Base-by-base conservation (phyloP, 2,329 filamentous ascomycete genomes). In the Botryosphaeria agaves region DNA sequence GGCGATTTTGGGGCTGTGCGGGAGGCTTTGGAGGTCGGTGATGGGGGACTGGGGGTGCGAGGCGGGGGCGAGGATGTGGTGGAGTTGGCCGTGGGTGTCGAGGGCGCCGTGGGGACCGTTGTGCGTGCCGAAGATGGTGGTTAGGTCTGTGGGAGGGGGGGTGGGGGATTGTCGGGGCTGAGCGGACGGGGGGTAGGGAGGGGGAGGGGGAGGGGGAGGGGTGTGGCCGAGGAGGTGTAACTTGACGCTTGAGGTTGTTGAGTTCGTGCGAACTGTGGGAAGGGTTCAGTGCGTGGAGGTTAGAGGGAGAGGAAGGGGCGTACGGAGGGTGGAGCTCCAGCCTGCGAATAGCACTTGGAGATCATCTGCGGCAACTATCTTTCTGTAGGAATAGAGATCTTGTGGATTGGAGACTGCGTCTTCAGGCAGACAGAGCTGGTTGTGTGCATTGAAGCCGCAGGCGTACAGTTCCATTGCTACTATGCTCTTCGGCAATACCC, bases 241-340 rank as follows among this genome's bases (percentile, higher is more conserved):
- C 5, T 5, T 9, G 7, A 11, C 14, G 16, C 14, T n/a, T 15
- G 34, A 34, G 30, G 35, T 14, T 21, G 24, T 23, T 37, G 20
- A 18, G 30, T 30, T 6, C 19, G 26, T 2, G 33, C 17, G 15
- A 20, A 20, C 15, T 30, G 27, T 11, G 20, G 26, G 31, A 26
- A 14, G 32, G 28, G 18, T 28, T 14, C 7, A 32, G 19, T 23
- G 29, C 20, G 11, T 29, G 20, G 20, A 30, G 32, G 24, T 32
- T 23, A 27, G 26, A 17, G 17, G 8, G n/a, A 21, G 12, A 40
- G 38, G 24, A 35, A 28, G 23, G 38, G 36, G 12, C 14, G 34
- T 32, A 23, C 49, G 18, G 2, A 43, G 34, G 5, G 45, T 47
- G 25, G 38, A 45, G 30, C 47, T 47, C 48, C 48, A 53, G 28